Conservation (phyloP, 345 rosid species). For the Citrus maxima region DNA sequence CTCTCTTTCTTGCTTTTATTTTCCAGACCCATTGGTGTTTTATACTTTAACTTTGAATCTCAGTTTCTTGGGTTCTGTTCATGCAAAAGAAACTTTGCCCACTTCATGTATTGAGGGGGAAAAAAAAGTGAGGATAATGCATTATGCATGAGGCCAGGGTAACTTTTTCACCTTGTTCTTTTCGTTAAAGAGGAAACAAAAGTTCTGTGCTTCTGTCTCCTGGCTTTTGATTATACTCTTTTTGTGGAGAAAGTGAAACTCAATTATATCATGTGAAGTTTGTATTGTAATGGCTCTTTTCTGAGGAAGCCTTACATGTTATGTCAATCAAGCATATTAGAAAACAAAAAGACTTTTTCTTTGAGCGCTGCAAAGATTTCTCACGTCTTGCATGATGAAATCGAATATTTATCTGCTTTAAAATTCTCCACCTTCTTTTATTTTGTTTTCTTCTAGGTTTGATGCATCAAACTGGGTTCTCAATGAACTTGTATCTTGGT, state of each 20-base stretch:
- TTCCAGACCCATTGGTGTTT: constrained; percentile 31
- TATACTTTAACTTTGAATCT: constrained; percentile 38
- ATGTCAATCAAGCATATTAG: constrained; percentile 19
- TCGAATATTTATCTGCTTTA: constrained; percentile 12
- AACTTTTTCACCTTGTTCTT: constrained; percentile 24
- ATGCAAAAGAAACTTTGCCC: constrained; percentile 43
- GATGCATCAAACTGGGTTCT: constrained; percentile 8
- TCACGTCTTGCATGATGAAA: constrained; percentile 16
- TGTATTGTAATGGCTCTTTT: constrained; percentile 29
- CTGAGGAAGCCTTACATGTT: constrained; percentile 18
- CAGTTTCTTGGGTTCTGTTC: constrained; percentile 63
- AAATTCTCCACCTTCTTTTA: background rate
- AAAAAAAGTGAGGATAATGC: constrained; percentile 21
- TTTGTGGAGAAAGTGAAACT: constrained; percentile 29
- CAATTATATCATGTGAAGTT: constrained; percentile 39
- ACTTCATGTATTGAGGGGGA: constrained; percentile 26
- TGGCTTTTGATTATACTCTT: constrained; percentile 31
- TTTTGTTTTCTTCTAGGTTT: constrained; percentile 13
- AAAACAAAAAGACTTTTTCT: constrained; percentile 11
- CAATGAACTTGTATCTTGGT: background rate
- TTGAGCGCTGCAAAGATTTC: constrained; percentile 9
- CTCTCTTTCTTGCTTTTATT: constrained; percentile 34
- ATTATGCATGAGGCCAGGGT: constrained; percentile 25
- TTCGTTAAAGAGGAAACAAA: constrained; percentile 25
- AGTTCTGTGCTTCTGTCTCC: constrained; percentile 17